These are phyloP conservation scores for Noccaea caerulescens DNA, from an alignment of 345 rosid genomes.

Conservation along the genomic window DNA sequence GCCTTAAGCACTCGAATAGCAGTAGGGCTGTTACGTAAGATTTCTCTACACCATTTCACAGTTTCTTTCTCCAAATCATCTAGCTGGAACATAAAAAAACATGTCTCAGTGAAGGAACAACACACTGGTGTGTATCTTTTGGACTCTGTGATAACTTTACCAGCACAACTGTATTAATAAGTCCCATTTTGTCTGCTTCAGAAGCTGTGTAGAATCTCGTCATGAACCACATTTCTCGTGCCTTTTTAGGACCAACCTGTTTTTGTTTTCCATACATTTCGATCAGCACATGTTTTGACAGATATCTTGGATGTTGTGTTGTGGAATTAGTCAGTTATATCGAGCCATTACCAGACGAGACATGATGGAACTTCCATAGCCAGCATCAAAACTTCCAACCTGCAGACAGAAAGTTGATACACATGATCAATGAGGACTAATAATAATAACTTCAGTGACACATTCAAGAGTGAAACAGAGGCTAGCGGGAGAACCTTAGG, in stretches of 20 bases:
- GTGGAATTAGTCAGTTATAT: background rate
- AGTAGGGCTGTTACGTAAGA: slow-evolving; percentile 86
- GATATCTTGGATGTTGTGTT: background rate
- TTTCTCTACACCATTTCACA: slow-evolving; percentile 88
- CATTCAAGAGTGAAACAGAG: slow-evolving; percentile 3
- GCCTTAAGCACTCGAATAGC: slow-evolving; percentile 91
- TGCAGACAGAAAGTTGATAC: slow-evolving; percentile 30
- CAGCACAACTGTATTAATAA: slow-evolving; percentile 81
- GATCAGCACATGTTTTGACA: slow-evolving; percentile 1
- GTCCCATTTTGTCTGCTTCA: slow-evolving; percentile 97
- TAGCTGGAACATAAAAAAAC: slow-evolving; percentile 50
- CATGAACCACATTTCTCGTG: slow-evolving; percentile 95
- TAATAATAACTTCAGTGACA: background rate
- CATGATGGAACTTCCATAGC: slow-evolving; percentile 96
- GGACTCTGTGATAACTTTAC: slow-evolving; percentile 40
- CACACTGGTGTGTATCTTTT: background rate
- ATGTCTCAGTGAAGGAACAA: slow-evolving; percentile 12
- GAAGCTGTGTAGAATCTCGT: slow-evolving; percentile 83
- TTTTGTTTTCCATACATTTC: slow-evolving; percentile 7
- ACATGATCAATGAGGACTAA: background rate
- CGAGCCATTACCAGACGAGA: slow-evolving; percentile 73
- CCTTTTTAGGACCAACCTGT: slow-evolving; percentile 92
- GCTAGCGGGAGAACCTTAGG: slow-evolving; percentile 68
- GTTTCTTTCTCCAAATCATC: slow-evolving; percentile 85
- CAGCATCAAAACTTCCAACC: slow-evolving; percentile 99